A percentile compares a stretch with the other conserved stretches of the same genome.
phyloP scores from a whole-genome alignment of 148 eudicot genomes.

The Talinum fruticosum region DNA sequence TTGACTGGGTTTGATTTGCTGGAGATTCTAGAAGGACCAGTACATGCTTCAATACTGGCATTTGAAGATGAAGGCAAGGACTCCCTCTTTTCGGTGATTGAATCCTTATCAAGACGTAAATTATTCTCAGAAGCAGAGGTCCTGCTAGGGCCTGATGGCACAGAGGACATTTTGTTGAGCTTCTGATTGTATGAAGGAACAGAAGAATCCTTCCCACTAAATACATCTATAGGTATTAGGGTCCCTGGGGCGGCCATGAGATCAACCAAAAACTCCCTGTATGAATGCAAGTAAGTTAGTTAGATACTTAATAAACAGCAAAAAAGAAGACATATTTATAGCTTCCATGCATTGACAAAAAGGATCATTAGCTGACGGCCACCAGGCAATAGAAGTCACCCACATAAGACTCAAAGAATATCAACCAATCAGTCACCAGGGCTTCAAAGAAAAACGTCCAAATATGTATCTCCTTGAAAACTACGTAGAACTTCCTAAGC shows the following conservation, averaged over 20 bases:
- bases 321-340: background rate
- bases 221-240: constrained; percentile 74
- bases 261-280: constrained; percentile 94
- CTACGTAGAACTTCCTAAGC: background rate
- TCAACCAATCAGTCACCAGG: background rate
- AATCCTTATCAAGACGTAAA: constrained; percentile 27
- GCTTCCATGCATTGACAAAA: background rate
- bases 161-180: constrained; percentile 42
- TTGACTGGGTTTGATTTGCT: constrained; percentile 36
- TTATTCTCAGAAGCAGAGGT: constrained; percentile 30
- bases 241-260: constrained; percentile 99
- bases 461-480: background rate
- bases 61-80: constrained; percentile 36
- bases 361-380: background rate
- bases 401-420: background rate
- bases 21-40: constrained; percentile 56
- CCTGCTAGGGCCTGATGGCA: constrained; percentile 31
- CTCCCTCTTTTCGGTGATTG: constrained; percentile 36
- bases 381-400: background rate
- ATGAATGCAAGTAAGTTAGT: constrained; percentile 22
- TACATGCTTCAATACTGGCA: constrained; percentile 36
- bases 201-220: constrained; percentile 53
- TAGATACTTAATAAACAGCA: constrained; percentile 5
- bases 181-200: constrained; percentile 42
- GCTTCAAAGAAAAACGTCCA: background rate